These are phyloP conservation scores for Cutaneotrichosporon mucoides DNA, from an alignment of 1,284 basidiomycete species.

Conservation along the genomic window DNA sequence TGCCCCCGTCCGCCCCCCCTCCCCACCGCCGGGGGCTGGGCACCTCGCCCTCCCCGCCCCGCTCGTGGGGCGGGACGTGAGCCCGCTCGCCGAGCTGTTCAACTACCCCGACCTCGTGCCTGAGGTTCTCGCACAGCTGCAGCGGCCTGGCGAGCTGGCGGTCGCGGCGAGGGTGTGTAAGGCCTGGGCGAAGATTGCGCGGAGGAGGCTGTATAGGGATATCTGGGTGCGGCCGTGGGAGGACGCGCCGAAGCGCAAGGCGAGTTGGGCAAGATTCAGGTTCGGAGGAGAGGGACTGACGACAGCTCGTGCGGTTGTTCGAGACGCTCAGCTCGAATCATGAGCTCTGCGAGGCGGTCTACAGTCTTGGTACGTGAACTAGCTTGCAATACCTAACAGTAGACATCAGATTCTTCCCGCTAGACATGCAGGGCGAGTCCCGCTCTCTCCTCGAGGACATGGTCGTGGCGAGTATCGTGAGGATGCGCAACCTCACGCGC, in stretches of 20 bases:
- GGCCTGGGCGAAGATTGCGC: conserved; percentile 28
- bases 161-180: conserved; percentile 30
- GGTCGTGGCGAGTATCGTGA: conserved; percentile 26
- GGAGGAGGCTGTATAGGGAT: conserved; percentile 37
- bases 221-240: conserved; percentile 49
- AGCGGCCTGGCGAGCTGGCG: conserved; percentile 35
- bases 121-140: conserved; percentile 32
- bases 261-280: background rate
- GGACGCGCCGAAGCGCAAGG: conserved; percentile 25
- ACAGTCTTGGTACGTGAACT: conserved; percentile 32
- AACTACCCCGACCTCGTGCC: conserved; percentile 38
- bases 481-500: conserved; percentile 37
- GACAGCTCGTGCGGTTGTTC: conserved; percentile 38
- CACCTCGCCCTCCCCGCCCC: conserved; percentile 30
- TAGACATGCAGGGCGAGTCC: conserved; percentile 33
- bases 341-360: conserved; percentile 35
- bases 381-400: background rate
- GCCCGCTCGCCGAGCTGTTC: conserved; percentile 33
- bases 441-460: conserved; percentile 33
- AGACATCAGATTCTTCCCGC: conserved; percentile 47
- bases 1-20: conserved; percentile 22
- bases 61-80: conserved; percentile 8
- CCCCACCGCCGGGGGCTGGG: conserved; percentile 17
- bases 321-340: conserved; percentile 29
- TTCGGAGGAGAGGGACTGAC: conserved; percentile 1